Evolutionary conservation across 192 early-diverging fungal genomes (phyloP).

Genomic region (Coemansia javaensis): DNA sequence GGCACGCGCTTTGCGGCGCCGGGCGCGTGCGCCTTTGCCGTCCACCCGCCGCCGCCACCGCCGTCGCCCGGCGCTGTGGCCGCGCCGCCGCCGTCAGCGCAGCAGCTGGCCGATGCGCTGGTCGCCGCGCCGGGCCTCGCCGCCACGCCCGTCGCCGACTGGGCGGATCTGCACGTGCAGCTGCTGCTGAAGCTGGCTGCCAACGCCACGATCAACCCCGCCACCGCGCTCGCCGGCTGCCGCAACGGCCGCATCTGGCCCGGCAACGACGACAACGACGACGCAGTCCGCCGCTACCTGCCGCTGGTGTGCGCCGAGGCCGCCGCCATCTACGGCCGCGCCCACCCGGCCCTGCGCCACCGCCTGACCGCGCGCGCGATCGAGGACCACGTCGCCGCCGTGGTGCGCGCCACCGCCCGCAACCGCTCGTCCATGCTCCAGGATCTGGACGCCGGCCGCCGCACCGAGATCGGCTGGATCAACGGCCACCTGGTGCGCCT

Average conservation of each 20-base stretch:
- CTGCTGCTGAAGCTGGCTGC: slow-evolving; percentile 59
- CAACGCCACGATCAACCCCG: slow-evolving; percentile 63
- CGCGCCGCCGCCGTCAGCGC: slow-evolving; percentile 7
- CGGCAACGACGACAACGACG: background rate
- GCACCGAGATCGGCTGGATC: slow-evolving; percentile 55
- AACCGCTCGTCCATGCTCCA: slow-evolving; percentile 56
- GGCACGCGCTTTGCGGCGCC: slow-evolving; percentile 55
- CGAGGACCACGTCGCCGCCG: slow-evolving; percentile 31
- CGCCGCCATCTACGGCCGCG: slow-evolving; percentile 32
- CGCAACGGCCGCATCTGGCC: slow-evolving; percentile 45
- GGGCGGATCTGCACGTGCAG: slow-evolving; percentile 45
- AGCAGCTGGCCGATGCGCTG: slow-evolving; percentile 24
- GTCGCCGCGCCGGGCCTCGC: slow-evolving; percentile 11
- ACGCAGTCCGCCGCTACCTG: slow-evolving; percentile 14
- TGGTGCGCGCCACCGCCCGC: slow-evolving; percentile 36
- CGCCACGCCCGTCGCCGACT: slow-evolving; percentile 35
- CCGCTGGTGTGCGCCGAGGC: slow-evolving; percentile 29
- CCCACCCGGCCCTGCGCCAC: slow-evolving; percentile 33
- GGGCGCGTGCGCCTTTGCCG: slow-evolving; percentile 51
- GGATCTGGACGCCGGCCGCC: slow-evolving; percentile 34
- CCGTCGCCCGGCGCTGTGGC: slow-evolving; percentile 4
- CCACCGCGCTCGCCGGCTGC: slow-evolving; percentile 55
- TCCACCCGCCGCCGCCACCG: slow-evolving; percentile 15
- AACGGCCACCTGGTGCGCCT: slow-evolving; percentile 54
- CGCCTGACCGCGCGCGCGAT: slow-evolving; percentile 28